Percentiles rank a stretch among this genome's conserved stretches.
Conservation (phyloP, 1,139 yeast genomes). For the Yamadazyma epiphylla region DNA sequence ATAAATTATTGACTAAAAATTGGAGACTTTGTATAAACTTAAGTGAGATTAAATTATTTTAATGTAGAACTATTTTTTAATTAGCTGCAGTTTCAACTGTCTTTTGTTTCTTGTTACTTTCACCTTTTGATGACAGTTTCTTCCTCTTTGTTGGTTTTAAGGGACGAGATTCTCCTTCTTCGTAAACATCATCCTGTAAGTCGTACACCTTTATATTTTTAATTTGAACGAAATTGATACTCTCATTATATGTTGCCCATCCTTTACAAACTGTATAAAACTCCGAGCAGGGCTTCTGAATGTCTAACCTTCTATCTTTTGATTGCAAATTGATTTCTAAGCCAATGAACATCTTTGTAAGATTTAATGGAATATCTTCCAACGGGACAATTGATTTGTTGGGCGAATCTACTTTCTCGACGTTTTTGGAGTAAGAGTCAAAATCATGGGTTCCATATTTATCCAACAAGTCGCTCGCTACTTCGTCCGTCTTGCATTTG, state of each 20-base stretch:
- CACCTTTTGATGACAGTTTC: conserved; percentile 10
- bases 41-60: conserved; percentile 1
- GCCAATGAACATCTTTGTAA: conserved; percentile 81
- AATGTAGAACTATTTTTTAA: background rate
- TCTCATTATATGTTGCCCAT: conserved; percentile 64
- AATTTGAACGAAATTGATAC: conserved; percentile 58
- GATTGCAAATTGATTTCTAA: conserved; percentile 55
- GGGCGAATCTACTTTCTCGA: conserved; percentile 9
- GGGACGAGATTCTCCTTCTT: conserved; percentile 76
- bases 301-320: conserved; percentile 68
- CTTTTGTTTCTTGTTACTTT: no score
- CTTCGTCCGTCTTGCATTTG: conserved; percentile 50
- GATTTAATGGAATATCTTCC: conserved; percentile 38
- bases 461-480: conserved; percentile 50
- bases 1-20: conserved; percentile 28
- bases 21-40: conserved; percentile 24
- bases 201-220: conserved; percentile 79
- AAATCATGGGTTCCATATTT: conserved; percentile 48
- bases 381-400: conserved; percentile 6
- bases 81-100: background rate
- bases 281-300: conserved; percentile 89
- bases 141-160: conserved; percentile 40
- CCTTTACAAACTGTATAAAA: conserved; percentile 75
- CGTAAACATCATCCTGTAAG: conserved; percentile 80
- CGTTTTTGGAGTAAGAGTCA: conserved; percentile 20